Evolutionary conservation across 768 basidiomycete species (phyloP), one percentile per base, ranked within the genome.

Genomic region (Cystofilobasidium bisporidii): DNA sequence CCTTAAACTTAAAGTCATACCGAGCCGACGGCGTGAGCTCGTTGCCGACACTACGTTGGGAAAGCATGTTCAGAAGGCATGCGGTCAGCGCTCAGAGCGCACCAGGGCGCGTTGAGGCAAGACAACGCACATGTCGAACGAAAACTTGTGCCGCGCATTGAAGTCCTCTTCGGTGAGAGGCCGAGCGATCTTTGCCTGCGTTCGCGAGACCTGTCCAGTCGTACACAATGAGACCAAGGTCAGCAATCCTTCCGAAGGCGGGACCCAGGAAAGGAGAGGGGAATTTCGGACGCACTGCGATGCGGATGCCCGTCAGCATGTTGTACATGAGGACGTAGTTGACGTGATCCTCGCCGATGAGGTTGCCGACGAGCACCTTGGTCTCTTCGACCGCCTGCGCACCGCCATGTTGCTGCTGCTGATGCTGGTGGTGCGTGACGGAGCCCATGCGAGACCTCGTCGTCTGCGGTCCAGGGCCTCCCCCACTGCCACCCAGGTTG

Each of bases 251-350:
- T n/a, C n/a, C n/a, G n/a, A n/a, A n/a, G n/a, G n/a, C n/a, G n/a
- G n/a, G 30, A 38, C 63, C 2, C 15, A 17, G n/a, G 26, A 20
- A 56, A 38, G n/a, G 15, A 78, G n/a, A n/a, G n/a, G n/a, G n/a
- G n/a, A n/a, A n/a, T n/a, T n/a, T n/a, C n/a, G n/a, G n/a, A n/a
- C 87, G 75, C 73, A 91, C 93, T 33, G 87, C 93, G 72, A 92
- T 91, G 48, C 96, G 84, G 70, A 99, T 99, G 6, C 96, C 96
- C 5, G 96, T 99, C 73, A 99, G 82, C 96, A 99, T 99, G 80
- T 99, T 98, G 80, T 98, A 99, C 96, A 98, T 98, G 74, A 99
- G 80, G 67, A 98, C 89, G 72, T 97, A 99, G 80, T 99, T 99
- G 77, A 88, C 93, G 78, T 99, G 96, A 73, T 86, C 94, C 76